Evolutionary conservation across 495 filamentous ascomycete genomes (phyloP), one percentile per base, ranked within the genome.

Genomic region (Penicillium soppii): DNA sequence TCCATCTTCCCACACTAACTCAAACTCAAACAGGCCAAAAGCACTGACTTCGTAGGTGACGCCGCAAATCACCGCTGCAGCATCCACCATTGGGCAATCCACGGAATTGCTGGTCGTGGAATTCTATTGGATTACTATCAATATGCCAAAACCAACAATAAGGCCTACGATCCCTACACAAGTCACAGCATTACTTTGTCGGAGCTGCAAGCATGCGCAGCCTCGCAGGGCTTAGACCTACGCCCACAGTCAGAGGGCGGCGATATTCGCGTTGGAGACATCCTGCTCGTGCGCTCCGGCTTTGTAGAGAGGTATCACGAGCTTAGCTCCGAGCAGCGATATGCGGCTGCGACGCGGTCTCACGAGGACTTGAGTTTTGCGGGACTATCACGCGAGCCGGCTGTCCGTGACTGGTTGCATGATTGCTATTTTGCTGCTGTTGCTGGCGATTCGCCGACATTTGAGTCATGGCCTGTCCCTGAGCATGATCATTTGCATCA

Each of bases 271-370:
- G 59, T 80, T 20, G 82, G 82, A 17, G 88, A 91, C 53, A 80
- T 91, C 25, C 72, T 91, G 16, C 74, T 90, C 43, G 57, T 91
- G 25, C 78, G 88, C 35, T 83, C 79, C 1, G 86, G 88, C 0
- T 85, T 84, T 59, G 80, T 83, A 25, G 76, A 83, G 39, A 62
- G 75, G 9, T 83, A 88, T 53, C 58, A 79, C 47, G 52, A 54
- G 17, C 69, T 76, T 16, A 50, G 59, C 1, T 52, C 61, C 0
- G 74, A 70, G 21, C 76, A 74, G 46, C 67, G 75, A 33, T 53
- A 55, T 12, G 66, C 54, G 19, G 66, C 61, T 3, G 75, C 70
- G 8, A 56, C 70, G 21, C 72, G 79, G 37, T 54, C 58, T n/a
- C 72, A 71, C 35, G 74, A 75, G 15, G 66, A 73, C 4, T 69